Conservation (phyloP, 345 rosid genomes). For the Moricandia moricandioides region DNA sequence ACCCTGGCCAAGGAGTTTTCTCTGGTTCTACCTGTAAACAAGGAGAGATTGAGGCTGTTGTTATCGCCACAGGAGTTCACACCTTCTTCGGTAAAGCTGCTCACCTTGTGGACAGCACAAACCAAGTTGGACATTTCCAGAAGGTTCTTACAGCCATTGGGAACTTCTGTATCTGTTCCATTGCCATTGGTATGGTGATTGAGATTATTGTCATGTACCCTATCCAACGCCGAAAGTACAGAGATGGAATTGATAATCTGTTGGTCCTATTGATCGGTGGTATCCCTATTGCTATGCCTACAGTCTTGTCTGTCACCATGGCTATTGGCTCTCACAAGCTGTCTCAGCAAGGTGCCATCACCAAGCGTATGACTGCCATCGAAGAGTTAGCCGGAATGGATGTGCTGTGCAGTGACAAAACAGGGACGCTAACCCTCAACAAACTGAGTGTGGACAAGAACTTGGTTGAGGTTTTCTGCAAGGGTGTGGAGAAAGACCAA, state of each 20-base stretch:
- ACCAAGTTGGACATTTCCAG: slow-evolving; percentile 42
- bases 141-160: slow-evolving; percentile 50
- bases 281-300: background rate
- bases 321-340: background rate
- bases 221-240: slow-evolving; percentile 26
- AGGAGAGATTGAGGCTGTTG: slow-evolving; percentile 42
- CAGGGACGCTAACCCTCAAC: background rate
- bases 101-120: too few relatives aligned
- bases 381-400: background rate
- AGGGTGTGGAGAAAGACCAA: background rate
- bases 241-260: background rate
- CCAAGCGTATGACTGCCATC: background rate
- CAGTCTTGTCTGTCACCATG: background rate
- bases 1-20: slow-evolving; percentile 40
- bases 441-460: background rate
- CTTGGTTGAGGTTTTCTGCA: background rate
- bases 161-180: slow-evolving; percentile 36
- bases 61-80: slow-evolving; percentile 41
- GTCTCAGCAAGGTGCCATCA: background rate
- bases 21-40: slow-evolving; percentile 44
- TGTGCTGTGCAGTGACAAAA: background rate
- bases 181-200: slow-evolving; percentile 36
- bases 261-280: background rate
- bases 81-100: slow-evolving; percentile 27
- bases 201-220: slow-evolving; percentile 51